Base-by-base conservation (phyloP, 78 protist species). In the Chrysochromulina tobinii region DNA sequence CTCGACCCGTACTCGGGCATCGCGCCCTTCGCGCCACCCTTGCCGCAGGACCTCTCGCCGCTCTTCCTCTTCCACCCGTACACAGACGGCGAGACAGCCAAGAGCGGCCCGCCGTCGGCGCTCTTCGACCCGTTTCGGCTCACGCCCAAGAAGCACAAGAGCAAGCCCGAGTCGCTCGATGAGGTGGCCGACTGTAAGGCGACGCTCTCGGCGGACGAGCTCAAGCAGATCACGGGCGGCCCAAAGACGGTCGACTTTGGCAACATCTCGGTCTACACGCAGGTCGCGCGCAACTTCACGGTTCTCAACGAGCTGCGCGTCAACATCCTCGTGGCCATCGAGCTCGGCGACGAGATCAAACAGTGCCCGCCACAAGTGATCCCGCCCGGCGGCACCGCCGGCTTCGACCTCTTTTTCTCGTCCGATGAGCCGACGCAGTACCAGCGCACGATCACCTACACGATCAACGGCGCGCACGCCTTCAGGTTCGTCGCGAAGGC, bases 351-450 rank as follows among this genome's bases (percentile, higher is more conserved):
- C 92, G 93, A 50, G 38, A 38, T 38, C 38, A 38, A 38, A 38
- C 38, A 38, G 38, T 38, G 38, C 2, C 48, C 1, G 27, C 20
- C 68, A 14, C 91, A 92, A 89, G 95, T 95, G 50, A 68, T 95
- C 18, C 96, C 96, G 18, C 89, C 96, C 1, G 91, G 87, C 7
- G 89, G 59, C 25, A 88, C 92, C 15, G 95, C 96, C 9, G 94
- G 95, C 50, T 95, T 95, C 61, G 95, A 93, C 83, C 57, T 95
- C 53, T 27, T 59, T 3, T 67, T 93, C 75, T 0, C 38, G 12
- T 64, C 81, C 9, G 89, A 7, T 8, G 23, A 20, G 6, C 72
- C 73, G 27, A 38, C 21, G 27, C 2, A 6, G 21, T 90, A 91
- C 84, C 25, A 27, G 53, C 86, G 61, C 55, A 79, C 92, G 48